Evolutionary conservation across 768 basidiomycete genomes (phyloP), one percentile per base, ranked within the genome.

Genomic region (Coprinopsis strossmayeri): DNA sequence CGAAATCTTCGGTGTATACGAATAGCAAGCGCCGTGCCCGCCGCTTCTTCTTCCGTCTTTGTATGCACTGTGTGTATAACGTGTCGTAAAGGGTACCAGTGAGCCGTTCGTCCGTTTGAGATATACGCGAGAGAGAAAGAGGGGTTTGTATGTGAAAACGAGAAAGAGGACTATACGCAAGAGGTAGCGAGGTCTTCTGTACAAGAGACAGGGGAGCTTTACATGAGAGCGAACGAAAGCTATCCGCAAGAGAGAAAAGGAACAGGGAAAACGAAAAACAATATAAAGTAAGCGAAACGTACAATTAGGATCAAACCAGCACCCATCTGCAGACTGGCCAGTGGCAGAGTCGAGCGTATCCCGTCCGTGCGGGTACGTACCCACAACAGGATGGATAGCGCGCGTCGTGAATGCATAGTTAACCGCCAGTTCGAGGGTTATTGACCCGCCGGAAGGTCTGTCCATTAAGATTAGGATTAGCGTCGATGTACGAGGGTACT

Each of bases 1-100:
- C 62, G 32, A 72, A 45, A 35, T 71, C 61, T 1, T 70, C 69
- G 44, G 63, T 56, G 58, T 73, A 72, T 2, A 71, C 71, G 26
- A 72, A n/a, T 74, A 3, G 72, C 71, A 50, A 74, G 72, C 1
- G 62, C 64, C 7, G 71, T 69, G 13, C 73, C 73, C 4, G 73
- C 59, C 7, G 72, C 73, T 71, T 71, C 72, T 23, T 60, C 64
- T 53, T 72, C 62, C 40, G 71, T 72, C 53, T 70, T 67, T 2
- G 73, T 67, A 49, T 74, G 73, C 21, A 74, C 73, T 74, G 40
- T 12, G 18, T 5, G 10, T 9, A 38, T 9, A 10, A 7, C 17
- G 37, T 9, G 10, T 9, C 34, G 46, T n/a, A 20, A 18, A 26
- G 1, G 15, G n/a, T n/a, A n/a, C 3, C 10, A 26, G 40, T 15